Conservation (phyloP, 495 filamentous ascomycete species). For the Trypethelium eluteriae region DNA sequence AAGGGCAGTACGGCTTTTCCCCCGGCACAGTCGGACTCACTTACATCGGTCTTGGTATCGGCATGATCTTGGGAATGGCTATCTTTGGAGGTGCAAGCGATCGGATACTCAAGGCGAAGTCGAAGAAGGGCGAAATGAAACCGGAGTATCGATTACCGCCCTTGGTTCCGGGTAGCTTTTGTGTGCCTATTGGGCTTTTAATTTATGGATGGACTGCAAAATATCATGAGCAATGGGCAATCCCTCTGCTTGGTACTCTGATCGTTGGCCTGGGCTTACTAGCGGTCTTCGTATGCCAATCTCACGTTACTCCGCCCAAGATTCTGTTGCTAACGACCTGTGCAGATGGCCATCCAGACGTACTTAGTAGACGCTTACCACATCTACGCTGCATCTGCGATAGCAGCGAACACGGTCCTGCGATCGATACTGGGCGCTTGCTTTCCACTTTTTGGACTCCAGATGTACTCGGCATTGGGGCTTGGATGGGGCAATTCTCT, state of each 20-base stretch:
- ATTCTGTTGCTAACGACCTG: background rate
- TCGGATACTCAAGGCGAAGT: conserved; percentile 29
- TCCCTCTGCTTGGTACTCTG: conserved; percentile 33
- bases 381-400: conserved; percentile 33
- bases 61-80: conserved; percentile 32
- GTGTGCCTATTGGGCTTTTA: conserved; percentile 34
- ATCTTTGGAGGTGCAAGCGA: conserved; percentile 29
- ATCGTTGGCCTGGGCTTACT: conserved; percentile 33
- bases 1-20: conserved; percentile 35
- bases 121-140: conserved; percentile 30
- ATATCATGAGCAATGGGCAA: conserved; percentile 34
- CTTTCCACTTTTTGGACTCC: conserved; percentile 31
- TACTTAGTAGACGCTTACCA: conserved; percentile 35
- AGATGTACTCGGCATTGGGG: conserved; percentile 33
- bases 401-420: conserved; percentile 36
- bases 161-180: conserved; percentile 30
- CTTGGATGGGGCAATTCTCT: conserved; percentile 38
- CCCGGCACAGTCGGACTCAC: conserved; percentile 30
- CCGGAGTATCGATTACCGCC: conserved; percentile 36
- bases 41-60: conserved; percentile 33
- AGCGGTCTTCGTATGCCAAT: conserved; percentile 26
- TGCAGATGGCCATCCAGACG: conserved; percentile 33
- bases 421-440: conserved; percentile 32
- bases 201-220: conserved; percentile 35
- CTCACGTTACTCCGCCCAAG: background rate